phyloP scores from a whole-genome alignment of 495 filamentous ascomycete genomes.

The Lepraria neglecta region DNA sequence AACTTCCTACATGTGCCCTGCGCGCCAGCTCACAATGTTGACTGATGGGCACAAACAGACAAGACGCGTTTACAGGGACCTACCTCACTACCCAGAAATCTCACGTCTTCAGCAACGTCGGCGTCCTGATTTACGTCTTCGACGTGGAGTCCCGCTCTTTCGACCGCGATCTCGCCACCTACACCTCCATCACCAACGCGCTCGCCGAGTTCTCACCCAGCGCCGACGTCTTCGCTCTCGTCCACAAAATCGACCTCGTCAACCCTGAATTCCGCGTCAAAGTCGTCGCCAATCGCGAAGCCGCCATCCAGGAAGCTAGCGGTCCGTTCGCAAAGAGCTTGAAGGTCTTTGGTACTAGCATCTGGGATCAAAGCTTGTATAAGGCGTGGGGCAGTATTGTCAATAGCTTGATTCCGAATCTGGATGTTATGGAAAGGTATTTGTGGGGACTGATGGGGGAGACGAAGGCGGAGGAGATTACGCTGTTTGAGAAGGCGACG shows the following conservation, averaged over 20 bases:
- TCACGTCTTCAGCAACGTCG: slow-evolving; percentile 94
- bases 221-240: slow-evolving; percentile 82
- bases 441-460: slow-evolving; percentile 68
- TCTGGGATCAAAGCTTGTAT: slow-evolving; percentile 98
- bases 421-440: slow-evolving; percentile 80
- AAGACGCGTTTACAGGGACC: slow-evolving; percentile 98
- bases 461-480: slow-evolving; percentile 86
- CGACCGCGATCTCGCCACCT: slow-evolving; percentile 74
- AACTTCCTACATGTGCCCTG: not conserved
- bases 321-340: slow-evolving; percentile 54
- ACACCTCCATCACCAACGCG: slow-evolving; percentile 77
- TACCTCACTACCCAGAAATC: slow-evolving; percentile 89
- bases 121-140: slow-evolving; percentile 97
- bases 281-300: slow-evolving; percentile 72
- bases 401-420: slow-evolving; percentile 89
- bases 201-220: slow-evolving; percentile 75
- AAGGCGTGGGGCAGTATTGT: slow-evolving; percentile 97
- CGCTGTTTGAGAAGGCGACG: slow-evolving; percentile 91
- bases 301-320: slow-evolving; percentile 67
- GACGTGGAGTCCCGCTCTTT: slow-evolving; percentile 95
- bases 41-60: slow-evolving; percentile 43
- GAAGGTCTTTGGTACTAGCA: slow-evolving; percentile 81
- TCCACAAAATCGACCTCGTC: slow-evolving; percentile 99
- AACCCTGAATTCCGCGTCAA: slow-evolving; percentile 66
- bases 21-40: slow-evolving; percentile 1